Evolutionary conservation across 192 early-diverging fungal genomes (phyloP), one percentile per base, ranked within the genome.

Genomic region (Rhizoclosmatium globosum): DNA sequence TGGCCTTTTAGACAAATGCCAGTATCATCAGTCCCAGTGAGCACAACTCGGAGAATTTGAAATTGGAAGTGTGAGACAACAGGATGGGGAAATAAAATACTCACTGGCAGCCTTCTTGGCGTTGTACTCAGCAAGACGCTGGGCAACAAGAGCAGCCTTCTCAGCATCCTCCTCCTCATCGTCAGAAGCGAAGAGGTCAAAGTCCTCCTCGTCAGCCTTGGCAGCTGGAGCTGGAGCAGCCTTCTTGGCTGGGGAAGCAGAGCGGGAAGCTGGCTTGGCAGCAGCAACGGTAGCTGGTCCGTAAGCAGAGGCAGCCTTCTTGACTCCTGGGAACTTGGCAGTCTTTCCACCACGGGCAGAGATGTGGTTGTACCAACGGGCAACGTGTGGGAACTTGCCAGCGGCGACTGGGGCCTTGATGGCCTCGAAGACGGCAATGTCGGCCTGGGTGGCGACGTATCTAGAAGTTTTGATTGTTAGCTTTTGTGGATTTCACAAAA

Each of bases 321-420:
- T 88, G 66, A 44, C 66, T 17, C 87, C 83, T 64, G 87, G 86
- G 77, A 88, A 81, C 47, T 82, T 87, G 72, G 61, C 75, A 44
- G 31, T 42, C 74, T 86, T 68, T 47, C 56, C 83, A 7, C 70
- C 82, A 45, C 66, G 82, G 47, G 89, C 78, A 57, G 88, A 87
- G 79, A 98, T 94, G 92, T 98, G 95, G 84, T 91, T 92, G 92
- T 96, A 97, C 97, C 97, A 98, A 87, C 97, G 93, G 79, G 94
- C 92, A 74, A 93, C 92, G 84, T 98, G 93, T 74, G 95, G 95
- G 87, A 89, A 95, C 71, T 88, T 86, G 74, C 71, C 81, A 78
- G 91, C 90, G 65, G 91, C 88, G 78, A 95, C 94, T 72, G 91
- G 93, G 64, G 85, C 89, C 57, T 89, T 77, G 71, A 96, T 81